phyloP scores from a whole-genome alignment of 441 rosid species.

The Populus hybrid region DNA sequence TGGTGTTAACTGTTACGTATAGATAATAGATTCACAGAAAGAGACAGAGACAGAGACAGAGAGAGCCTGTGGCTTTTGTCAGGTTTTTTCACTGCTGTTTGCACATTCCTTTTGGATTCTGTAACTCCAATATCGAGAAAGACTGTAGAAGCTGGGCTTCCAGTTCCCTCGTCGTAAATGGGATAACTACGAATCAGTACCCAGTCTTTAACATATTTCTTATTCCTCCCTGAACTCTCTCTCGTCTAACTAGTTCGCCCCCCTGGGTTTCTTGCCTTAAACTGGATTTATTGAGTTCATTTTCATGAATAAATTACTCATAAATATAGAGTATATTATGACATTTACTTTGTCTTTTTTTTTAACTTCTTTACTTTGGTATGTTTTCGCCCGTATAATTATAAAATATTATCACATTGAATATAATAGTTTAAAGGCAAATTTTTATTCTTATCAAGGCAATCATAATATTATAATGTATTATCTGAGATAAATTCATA shows the following conservation, averaged over 20 bases:
- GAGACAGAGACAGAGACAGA: too few species aligned
- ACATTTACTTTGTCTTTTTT: too few species aligned
- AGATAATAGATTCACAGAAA: too few species aligned
- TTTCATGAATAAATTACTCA: background rate
- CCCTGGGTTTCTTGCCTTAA: background rate
- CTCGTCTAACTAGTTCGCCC: background rate
- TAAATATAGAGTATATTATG: background rate
- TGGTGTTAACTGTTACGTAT: too few species aligned
- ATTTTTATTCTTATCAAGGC: too few species aligned
- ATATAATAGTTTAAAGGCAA: too few species aligned
- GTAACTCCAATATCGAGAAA: background rate
- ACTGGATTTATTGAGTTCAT: background rate
- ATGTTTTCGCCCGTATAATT: too few species aligned
- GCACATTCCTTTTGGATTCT: background rate
- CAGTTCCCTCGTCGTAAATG: background rate
- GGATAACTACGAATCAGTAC: background rate
- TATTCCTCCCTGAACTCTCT: background rate
- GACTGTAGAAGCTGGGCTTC: background rate
- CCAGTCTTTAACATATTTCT: background rate
- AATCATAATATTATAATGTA: too few species aligned
- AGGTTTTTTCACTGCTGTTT: conserved; percentile 10
- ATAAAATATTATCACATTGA: too few species aligned
- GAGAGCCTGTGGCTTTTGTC: background rate
- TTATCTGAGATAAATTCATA: too few species aligned
- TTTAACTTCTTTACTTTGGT: too few species aligned